phyloP scores from a whole-genome alignment of 2,329 filamentous ascomycete genomes.

The Cladosporium sp. region DNA sequence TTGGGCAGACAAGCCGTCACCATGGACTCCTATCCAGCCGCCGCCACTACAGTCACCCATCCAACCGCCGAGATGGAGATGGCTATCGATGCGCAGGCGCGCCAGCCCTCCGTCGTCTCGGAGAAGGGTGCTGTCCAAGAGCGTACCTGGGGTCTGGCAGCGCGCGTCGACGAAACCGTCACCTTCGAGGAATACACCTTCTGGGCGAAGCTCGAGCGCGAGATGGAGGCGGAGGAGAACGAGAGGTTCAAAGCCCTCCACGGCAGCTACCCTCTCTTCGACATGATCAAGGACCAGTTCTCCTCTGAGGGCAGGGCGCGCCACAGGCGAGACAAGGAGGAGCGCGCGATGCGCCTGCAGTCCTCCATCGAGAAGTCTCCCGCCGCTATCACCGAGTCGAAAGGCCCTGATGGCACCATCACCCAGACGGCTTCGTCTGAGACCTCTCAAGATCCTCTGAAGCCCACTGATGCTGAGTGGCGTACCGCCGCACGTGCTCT shows the following conservation, averaged over 20 bases:
- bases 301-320: constrained; percentile 10
- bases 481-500: constrained; percentile 29
- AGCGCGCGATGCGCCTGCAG: constrained; percentile 10
- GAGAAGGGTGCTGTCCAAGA: constrained; percentile 12
- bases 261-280: constrained; percentile 9
- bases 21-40: constrained; percentile 8
- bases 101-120: background rate
- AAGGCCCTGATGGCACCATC: background rate
- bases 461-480: constrained; percentile 30
- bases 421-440: background rate
- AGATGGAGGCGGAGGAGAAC: constrained; percentile 15
- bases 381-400: background rate
- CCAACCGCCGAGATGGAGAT: constrained; percentile 6
- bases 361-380: background rate
- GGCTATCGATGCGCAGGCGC: constrained; percentile 6
- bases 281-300: constrained; percentile 13
- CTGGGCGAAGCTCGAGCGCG: constrained; percentile 20
- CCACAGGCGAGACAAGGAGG: constrained; percentile 10
- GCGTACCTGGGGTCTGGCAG: constrained; percentile 15
- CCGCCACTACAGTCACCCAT: background rate
- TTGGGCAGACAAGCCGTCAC: background rate
- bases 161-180: constrained; percentile 18
- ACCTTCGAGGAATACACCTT: constrained; percentile 23
- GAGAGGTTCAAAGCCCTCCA: constrained; percentile 1
- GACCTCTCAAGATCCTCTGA: constrained; percentile 9